These are phyloP conservation scores for Phoma sp. DNA, from an alignment of 2,329 filamentous ascomycete genomes.

Conservation along the genomic window DNA sequence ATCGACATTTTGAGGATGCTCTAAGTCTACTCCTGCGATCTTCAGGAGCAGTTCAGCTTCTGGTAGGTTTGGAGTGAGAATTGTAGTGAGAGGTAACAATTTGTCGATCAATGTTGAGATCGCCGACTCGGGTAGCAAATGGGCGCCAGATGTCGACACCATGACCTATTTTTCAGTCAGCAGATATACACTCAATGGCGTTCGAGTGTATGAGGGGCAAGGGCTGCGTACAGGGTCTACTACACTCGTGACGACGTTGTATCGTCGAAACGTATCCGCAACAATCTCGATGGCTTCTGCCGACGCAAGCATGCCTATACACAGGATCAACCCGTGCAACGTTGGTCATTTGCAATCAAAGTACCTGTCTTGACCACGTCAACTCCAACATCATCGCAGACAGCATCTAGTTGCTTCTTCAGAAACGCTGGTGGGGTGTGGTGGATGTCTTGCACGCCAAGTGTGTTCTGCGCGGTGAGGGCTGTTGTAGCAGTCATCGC, in stretches of 20 bases:
- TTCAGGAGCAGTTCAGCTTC: conserved; percentile 72
- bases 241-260: conserved; percentile 66
- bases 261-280: conserved; percentile 65
- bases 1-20: conserved; percentile 62
- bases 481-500: conserved; percentile 96
- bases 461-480: conserved; percentile 94
- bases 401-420: conserved; percentile 82
- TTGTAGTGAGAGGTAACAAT: conserved; percentile 69
- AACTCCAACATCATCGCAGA: conserved; percentile 80
- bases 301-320: conserved; percentile 80
- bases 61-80: conserved; percentile 79
- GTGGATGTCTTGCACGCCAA: conserved; percentile 82
- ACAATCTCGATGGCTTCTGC: conserved; percentile 72
- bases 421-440: conserved; percentile 80
- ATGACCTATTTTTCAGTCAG: conserved; percentile 67
- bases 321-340: conserved; percentile 6
- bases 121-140: conserved; percentile 71
- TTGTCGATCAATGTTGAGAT: conserved; percentile 64
- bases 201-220: neutral
- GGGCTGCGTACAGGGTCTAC: conserved; percentile 72
- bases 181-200: neutral
- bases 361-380: conserved; percentile 92
- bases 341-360: conserved; percentile 1
- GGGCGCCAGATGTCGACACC: conserved; percentile 81
- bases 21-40: conserved; percentile 53